Evolutionary conservation across 352 stramenopile species (phyloP).

Genomic region (Globisporangium parvum): DNA sequence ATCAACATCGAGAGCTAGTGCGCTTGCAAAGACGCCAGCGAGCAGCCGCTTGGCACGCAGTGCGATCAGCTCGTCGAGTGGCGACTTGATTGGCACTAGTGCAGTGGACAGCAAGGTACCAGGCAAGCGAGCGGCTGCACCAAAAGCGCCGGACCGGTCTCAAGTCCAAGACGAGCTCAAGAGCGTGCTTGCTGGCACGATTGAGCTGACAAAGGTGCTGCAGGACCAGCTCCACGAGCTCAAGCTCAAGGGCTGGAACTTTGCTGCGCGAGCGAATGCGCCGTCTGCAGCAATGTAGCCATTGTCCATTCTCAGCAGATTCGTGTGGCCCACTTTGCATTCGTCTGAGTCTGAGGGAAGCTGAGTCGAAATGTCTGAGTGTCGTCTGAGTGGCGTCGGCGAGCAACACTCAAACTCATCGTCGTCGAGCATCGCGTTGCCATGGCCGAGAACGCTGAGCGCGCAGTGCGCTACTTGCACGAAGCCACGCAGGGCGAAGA

Average conservation of each 20-base stretch:
- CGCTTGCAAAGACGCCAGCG: neutral
- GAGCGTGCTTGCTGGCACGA: conserved; percentile 50
- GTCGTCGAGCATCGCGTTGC: conserved; percentile 2
- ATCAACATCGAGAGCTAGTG: neutral
- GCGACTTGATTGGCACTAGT: conserved; percentile 3
- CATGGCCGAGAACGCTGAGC: conserved; percentile 37
- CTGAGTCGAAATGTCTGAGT: too few relatives aligned
- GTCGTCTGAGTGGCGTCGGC: too few relatives aligned
- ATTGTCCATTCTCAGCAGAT: neutral
- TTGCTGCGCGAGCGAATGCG: conserved; percentile 21
- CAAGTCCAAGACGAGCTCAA: conserved; percentile 73
- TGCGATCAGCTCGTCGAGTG: neutral
- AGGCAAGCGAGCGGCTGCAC: conserved; percentile 17
- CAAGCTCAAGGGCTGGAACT: conserved; percentile 78
- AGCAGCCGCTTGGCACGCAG: conserved; percentile 1
- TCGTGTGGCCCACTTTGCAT: too few relatives aligned
- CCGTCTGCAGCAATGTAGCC: conserved; percentile 10
- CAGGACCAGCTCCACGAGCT: conserved; percentile 75
- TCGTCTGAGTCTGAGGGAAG: too few relatives aligned
- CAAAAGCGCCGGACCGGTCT: conserved; percentile 36
- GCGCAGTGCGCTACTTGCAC: conserved; percentile 58
- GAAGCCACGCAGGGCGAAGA: conserved; percentile 25
- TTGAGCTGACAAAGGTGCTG: conserved; percentile 63
- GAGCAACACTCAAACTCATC: neutral
- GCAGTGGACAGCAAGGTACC: neutral